Base-by-base conservation (phyloP, 1,284 basidiomycete genomes). In the Cryptococcus sp. region DNA sequence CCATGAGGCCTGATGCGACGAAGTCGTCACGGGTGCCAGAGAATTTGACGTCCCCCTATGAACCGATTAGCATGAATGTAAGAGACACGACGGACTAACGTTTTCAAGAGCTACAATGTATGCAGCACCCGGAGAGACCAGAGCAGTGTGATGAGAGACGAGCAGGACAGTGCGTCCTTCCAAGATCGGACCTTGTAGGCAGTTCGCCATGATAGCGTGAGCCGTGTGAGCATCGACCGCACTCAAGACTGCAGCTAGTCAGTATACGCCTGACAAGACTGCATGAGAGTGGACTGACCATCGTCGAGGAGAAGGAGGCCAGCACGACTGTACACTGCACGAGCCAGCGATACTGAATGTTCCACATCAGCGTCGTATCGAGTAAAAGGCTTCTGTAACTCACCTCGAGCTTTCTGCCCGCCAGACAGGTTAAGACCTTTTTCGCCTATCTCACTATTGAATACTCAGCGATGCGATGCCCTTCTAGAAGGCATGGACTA, bases 281-380 rank as follows among this genome's bases (percentile, higher is more conserved):
- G 16, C 22, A 35, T n/a, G 3, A 46, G 15, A 10, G 27, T 30
- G 22, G 13, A 50, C 65, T 52, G 81, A 54, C 94, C 90, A 70
- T 99, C 95, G 69, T 99, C 95, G 43, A 98, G 81, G 47, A 96
- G 82, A 0, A 98, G 79, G 23, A 90, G 81, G 0, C 88, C 88
- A 10, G 95, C 94, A 30, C 91, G 84, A 53, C 91, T 94, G 78
- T 98, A 99, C 25, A 98, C 86, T 1, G 95, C 94, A 56, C 95
- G 87, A 22, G 94, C 94, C 8, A 95, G 82, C 0, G 91, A 85
- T 2, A 86, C 90, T 90, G 57, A 1, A 0, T 23, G 25, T 39
- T 38, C 40, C 27, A 30, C 22, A 38, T 54, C 22, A 54, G 17
- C 52, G n/a, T 52, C 47, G 35, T 49, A 15, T 25, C 5, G 0